Evolutionary conservation across 208 protist genomes (phyloP), one percentile per base, ranked within the genome.

Genomic region (Trypanosoma congolense): DNA sequence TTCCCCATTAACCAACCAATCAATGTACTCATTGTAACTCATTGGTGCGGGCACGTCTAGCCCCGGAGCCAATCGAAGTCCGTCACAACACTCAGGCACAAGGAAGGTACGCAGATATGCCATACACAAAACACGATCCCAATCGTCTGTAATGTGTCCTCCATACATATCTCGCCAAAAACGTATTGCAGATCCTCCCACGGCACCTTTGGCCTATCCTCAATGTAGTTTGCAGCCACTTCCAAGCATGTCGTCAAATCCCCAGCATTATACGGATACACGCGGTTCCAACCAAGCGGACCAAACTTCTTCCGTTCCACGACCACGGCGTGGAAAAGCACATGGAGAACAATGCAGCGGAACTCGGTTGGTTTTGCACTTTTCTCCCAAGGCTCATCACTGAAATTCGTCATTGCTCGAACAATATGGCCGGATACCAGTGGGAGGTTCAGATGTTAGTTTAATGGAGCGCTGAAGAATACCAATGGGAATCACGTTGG

Each of bases 81-180:
- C 80, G 56, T 97, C 93, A 51, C 84, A 93, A 64, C 90, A 92
- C 45, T 96, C 90, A 6, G 88, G 76, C 4, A 93, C 64, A 60
- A 97, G 79, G 70, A 75, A 96, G 38, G 75, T 89, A 68, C 87
- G 67, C 48, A 99, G 73, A 76, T 98, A 99, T 12, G 96, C 96
- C 69, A 86, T 92, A 70, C 96, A 98, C 18, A 99, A 77, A 30
- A 96, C 79, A 57, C 98, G 88, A 81, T 99, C 98, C 84, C 89
- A 98, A 68, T 99, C 95, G 73, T 99, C 97, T 24, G 97, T 98
- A 64, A 99, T 98, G 87, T 99, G 98, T 16, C 98, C 98, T 29
- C 98, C 98, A 78, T 99, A 99, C 94, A 99, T 98, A 73, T 99
- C 70, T 99, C 97, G 61, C 97, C 97, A 86, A 99, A 99, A 26